Conservation (phyloP, 768 basidiomycete species). For the Calocera viscosa region DNA sequence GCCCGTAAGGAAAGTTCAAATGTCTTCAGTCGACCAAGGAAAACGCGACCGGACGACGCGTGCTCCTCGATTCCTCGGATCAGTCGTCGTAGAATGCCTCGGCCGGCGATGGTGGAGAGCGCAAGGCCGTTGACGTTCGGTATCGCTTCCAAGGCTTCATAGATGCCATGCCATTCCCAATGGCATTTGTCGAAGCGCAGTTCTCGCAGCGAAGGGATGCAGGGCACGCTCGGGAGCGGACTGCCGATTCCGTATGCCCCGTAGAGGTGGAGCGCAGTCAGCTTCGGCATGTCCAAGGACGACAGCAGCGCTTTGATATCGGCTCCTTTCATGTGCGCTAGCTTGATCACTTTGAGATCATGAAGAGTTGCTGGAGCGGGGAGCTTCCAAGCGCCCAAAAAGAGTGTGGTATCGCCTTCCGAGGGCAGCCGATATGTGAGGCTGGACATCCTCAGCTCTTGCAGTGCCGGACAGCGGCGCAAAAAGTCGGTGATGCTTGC, state of each 20-base stretch:
- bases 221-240: constrained; percentile 4
- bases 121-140: constrained; percentile 1
- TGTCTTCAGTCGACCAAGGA: neutral
- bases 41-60: neutral
- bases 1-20: neutral
- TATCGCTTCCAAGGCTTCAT: neutral
- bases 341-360: neutral
- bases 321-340: neutral
- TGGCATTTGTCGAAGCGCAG: constrained; percentile 5
- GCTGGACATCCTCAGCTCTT: constrained; percentile 4
- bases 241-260: constrained; percentile 2
- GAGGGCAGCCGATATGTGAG: neutral
- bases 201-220: constrained; percentile 1
- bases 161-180: constrained; percentile 4
- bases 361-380: neutral
- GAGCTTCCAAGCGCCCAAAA: neutral
- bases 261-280: neutral
- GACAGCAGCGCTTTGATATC: neutral
- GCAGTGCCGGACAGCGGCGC: neutral
- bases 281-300: neutral
- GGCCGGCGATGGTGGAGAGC: neutral
- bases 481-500: neutral
- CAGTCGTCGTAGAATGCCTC: neutral
- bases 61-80: neutral
- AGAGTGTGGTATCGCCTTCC: neutral